phyloP scores from a whole-genome alignment of 1,139 yeast genomes.

The Kluyveromyces marxianus region DNA sequence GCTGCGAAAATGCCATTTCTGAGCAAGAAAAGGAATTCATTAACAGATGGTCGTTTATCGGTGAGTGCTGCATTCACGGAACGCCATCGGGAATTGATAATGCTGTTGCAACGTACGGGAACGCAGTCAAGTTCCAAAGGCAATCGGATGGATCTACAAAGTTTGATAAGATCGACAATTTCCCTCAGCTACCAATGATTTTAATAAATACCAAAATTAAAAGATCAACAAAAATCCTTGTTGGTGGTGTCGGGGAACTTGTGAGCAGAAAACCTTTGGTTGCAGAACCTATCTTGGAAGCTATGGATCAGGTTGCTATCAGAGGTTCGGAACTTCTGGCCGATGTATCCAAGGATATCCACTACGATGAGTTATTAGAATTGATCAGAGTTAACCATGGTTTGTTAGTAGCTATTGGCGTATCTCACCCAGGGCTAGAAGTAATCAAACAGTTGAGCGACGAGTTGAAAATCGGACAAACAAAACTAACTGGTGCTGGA shows the following conservation, averaged over 20 bases:
- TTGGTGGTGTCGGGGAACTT: slow-evolving; percentile 62
- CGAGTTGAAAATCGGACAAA: slow-evolving; percentile 61
- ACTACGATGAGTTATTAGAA: slow-evolving; percentile 41
- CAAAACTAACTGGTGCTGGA: slow-evolving; percentile 97
- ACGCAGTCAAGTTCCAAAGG: slow-evolving; percentile 86
- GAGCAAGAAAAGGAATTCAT: slow-evolving; percentile 51
- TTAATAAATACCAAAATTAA: slow-evolving; percentile 83
- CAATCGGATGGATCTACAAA: slow-evolving; percentile 21
- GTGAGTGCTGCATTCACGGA: slow-evolving; percentile 94
- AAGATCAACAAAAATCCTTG: slow-evolving; percentile 78
- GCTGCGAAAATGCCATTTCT: slow-evolving; percentile 21
- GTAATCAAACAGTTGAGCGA: slow-evolving; percentile 58
- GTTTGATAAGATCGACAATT: slow-evolving; percentile 30
- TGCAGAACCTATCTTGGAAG: slow-evolving; percentile 52
- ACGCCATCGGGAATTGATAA: slow-evolving; percentile 97
- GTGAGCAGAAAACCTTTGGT: slow-evolving; percentile 48
- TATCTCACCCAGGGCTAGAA: slow-evolving; percentile 85
- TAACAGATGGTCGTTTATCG: slow-evolving; percentile 84
- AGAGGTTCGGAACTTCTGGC: slow-evolving; percentile 41
- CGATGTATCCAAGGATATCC: slow-evolving; percentile 34
- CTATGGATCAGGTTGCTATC: slow-evolving; percentile 60
- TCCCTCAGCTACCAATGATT: slow-evolving; percentile 69
- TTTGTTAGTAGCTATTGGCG: slow-evolving; percentile 76
- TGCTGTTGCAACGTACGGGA: slow-evolving; percentile 93
- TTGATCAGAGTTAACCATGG: slow-evolving; percentile 87